Percentiles rank a stretch among this genome's conserved stretches.
phyloP scores from a whole-genome alignment of 2,329 filamentous ascomycete genomes.

The Coniochaeta sp. region DNA sequence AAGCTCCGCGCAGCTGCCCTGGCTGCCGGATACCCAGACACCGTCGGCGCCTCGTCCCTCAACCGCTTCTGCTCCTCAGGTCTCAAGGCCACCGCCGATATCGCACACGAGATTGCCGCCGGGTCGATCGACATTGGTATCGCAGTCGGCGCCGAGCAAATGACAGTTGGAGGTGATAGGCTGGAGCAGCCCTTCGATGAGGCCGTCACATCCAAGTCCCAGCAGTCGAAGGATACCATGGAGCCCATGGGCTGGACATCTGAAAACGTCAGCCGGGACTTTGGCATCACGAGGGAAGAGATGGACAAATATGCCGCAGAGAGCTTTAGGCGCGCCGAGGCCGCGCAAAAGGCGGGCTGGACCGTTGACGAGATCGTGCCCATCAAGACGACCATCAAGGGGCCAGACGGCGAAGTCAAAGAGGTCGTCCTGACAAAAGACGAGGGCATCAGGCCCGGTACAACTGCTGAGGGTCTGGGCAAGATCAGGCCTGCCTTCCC shows the following conservation, averaged over 20 bases:
- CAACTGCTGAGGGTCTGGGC: slow-evolving; percentile 70
- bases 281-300: slow-evolving; percentile 69
- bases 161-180: slow-evolving; percentile 68
- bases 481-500: slow-evolving; percentile 92
- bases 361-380: slow-evolving; percentile 94
- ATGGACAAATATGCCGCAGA: slow-evolving; percentile 85
- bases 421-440: slow-evolving; percentile 75
- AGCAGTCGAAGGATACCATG: slow-evolving; percentile 80
- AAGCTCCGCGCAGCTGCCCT: slow-evolving; percentile 83
- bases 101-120: slow-evolving; percentile 75
- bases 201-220: slow-evolving; percentile 61
- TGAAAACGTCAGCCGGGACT: slow-evolving; percentile 91
- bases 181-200: slow-evolving; percentile 70
- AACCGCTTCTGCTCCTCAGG: slow-evolving; percentile 98
- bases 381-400: slow-evolving; percentile 75
- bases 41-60: slow-evolving; percentile 69
- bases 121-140: slow-evolving; percentile 84
- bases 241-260: slow-evolving; percentile 97
- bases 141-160: slow-evolving; percentile 81
- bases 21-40: slow-evolving; percentile 90
- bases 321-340: slow-evolving; percentile 81
- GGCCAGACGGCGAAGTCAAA: slow-evolving; percentile 71
- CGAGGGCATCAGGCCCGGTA: slow-evolving; percentile 86
- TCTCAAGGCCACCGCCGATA: slow-evolving; percentile 90
- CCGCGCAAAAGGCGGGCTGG: slow-evolving; percentile 82